phyloP scores from a whole-genome alignment of 2,329 filamentous ascomycete species.

The Fusarium chlamydosporum region DNA sequence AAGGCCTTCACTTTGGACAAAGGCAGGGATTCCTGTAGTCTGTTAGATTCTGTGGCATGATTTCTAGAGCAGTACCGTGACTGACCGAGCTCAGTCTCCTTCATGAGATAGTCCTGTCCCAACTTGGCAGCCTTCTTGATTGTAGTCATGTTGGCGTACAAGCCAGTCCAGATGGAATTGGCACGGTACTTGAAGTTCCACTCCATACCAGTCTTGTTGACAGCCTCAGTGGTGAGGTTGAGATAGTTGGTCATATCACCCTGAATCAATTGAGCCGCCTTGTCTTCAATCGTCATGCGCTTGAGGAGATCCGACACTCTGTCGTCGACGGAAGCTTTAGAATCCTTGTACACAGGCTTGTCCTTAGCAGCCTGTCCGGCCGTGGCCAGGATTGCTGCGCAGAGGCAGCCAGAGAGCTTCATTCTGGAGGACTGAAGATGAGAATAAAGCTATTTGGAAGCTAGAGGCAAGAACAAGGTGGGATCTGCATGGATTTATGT shows the following conservation, averaged over 20 bases:
- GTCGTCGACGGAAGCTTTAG: constrained; percentile 72
- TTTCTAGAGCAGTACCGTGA: constrained; percentile 50
- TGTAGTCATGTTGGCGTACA: constrained; percentile 74
- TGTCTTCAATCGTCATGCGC: constrained; percentile 82
- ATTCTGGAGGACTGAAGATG: constrained; percentile 40
- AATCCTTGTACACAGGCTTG: constrained; percentile 72
- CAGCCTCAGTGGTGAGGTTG: constrained; percentile 74
- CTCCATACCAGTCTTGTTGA: constrained; percentile 76
- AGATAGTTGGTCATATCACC: constrained; percentile 82
- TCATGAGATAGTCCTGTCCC: constrained; percentile 77
- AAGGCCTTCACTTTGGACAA: constrained; percentile 81
- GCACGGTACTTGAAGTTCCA: constrained; percentile 76
- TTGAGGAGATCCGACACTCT: constrained; percentile 76
- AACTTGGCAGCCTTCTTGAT: constrained; percentile 73
- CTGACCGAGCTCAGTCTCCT: constrained; percentile 58
- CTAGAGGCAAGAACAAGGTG: constrained; percentile 1
- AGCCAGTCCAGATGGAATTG: constrained; percentile 80
- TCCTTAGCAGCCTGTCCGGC: constrained; percentile 48
- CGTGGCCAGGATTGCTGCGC: constrained; percentile 46
- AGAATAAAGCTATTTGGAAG: constrained; percentile 21
- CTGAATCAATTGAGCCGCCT: constrained; percentile 77
- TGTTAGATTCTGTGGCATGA: constrained; percentile 1
- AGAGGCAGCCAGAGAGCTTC: constrained; percentile 51
- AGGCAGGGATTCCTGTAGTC: constrained; percentile 73
- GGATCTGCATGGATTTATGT: constrained; percentile 37